Evolutionary conservation across 2,329 filamentous ascomycete genomes (phyloP), one percentile per base, ranked within the genome.

Genomic region (Penicillium sp.): DNA sequence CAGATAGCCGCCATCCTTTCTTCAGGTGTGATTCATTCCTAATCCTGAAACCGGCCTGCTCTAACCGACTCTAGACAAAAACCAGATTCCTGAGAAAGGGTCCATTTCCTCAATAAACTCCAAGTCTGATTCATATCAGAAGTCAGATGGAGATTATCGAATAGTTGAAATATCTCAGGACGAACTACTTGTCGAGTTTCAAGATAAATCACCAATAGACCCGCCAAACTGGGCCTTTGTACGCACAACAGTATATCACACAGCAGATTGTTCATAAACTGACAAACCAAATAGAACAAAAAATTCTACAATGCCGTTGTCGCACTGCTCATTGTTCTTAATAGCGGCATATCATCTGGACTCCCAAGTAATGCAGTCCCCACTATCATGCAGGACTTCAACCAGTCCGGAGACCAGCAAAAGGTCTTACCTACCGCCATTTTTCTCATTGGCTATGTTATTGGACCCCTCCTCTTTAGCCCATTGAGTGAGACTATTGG

Each of bases 401-500:
- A 63, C 44, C 47, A 65, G 27, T 65, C 62, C 13, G 66, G 66
- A 19, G 44, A 64, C 10, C 55, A 67, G 7, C 70, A 74, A 46
- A 64, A 64, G 32, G 64, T 65, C 29, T 53, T 73, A 10, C 72
- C 72, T 8, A 73, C 71, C 0, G 68, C 71, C 4, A 63, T 72
- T 6, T 75, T 73, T 42, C 60, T 75, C 0, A 65, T 74, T 16
- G 73, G 72, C 2, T 75, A 73, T 52, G 67, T 69, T 4, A 59
- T 78, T 9, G 76, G 75, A 0, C 76, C 76, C 1, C 54, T 76
- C 1, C 51, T 76, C 0, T 76, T 73, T 36, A 75, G 73, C 4
- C 76, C 76, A 0, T 57, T 78, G 2, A 76, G 73, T n/a, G 76
- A 78, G 46, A 67, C 71, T 2, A 64, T 71, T 38, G 76, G 76